phyloP scores from a whole-genome alignment of 2,329 filamentous ascomycete genomes.

The Nothophaeocryptopus gaeumannii region DNA sequence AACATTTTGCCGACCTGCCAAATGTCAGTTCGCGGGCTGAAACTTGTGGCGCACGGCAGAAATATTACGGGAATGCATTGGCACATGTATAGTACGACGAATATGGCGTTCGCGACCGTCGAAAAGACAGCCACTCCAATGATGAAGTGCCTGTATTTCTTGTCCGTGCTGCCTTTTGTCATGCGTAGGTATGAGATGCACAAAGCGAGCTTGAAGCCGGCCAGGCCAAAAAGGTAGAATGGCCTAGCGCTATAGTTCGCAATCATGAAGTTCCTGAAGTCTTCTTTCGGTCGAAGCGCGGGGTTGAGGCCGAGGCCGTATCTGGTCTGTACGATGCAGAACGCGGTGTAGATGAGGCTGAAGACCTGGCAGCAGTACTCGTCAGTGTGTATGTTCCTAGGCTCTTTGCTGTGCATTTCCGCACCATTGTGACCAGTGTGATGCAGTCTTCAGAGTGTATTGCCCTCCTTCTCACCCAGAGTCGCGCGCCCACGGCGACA shows the following conservation, averaged over 20 bases:
- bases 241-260: conserved; percentile 18
- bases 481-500: conserved; percentile 9
- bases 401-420: neutral
- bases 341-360: conserved; percentile 15
- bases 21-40: conserved; percentile 3
- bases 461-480: conserved; percentile 16
- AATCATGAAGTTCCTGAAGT: conserved; percentile 11
- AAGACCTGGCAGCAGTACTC: conserved; percentile 5
- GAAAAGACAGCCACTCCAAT: conserved; percentile 17
- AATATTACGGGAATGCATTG: conserved; percentile 15
- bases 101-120: conserved; percentile 11
- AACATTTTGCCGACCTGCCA: conserved; percentile 17
- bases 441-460: conserved; percentile 20
- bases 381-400: neutral
- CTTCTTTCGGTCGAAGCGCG: conserved; percentile 8
- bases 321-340: conserved; percentile 15
- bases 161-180: conserved; percentile 15
- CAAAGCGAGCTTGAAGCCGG: conserved; percentile 20
- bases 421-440: conserved; percentile 19
- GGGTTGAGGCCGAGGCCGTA: conserved; percentile 16
- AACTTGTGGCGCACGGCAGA: too few relatives aligned
- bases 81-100: conserved; percentile 15
- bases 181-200: conserved; percentile 22
- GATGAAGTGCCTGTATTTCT: conserved; percentile 13
- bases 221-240: conserved; percentile 19